Evolutionary conservation across 129 eudicot genomes (phyloP).

Genomic region (Escallonia herrerae): DNA sequence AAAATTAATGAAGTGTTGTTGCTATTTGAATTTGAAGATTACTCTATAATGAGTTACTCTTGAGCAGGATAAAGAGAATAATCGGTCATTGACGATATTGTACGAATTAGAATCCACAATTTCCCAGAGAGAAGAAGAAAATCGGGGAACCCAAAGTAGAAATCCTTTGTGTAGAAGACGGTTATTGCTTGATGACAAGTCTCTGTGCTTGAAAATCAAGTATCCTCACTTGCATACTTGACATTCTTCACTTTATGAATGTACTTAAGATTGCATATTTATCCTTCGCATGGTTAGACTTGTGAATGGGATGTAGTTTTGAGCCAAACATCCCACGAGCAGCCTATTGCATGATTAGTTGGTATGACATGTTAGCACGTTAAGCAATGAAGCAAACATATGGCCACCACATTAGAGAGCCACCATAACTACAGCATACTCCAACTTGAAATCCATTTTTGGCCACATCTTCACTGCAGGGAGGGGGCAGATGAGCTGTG

Average conservation of each 20-base stretch:
- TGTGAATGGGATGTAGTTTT: too few species aligned
- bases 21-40: too few species aligned
- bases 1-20: too few species aligned
- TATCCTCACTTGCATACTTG: background rate
- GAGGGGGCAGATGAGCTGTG: constrained; percentile 93
- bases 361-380: too few species aligned
- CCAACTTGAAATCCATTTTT: too few species aligned
- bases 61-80: constrained; percentile 42
- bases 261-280: too few species aligned
- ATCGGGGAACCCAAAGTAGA: constrained; percentile 25
- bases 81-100: constrained; percentile 56
- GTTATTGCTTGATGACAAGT: constrained; percentile 58
- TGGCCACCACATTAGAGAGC: too few species aligned
- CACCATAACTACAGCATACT: too few species aligned
- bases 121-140: constrained; percentile 53
- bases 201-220: constrained; percentile 74
- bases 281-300: too few species aligned
- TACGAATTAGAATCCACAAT: constrained; percentile 83
- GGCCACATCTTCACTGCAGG: constrained; percentile 22
- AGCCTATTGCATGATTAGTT: too few species aligned
- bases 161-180: constrained; percentile 93
- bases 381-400: too few species aligned
- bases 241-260: background rate
- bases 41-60: background rate
- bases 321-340: too few species aligned